Conservation (phyloP, 192 early-diverging fungal species). For the Jimgerdemannia flammicorona region DNA sequence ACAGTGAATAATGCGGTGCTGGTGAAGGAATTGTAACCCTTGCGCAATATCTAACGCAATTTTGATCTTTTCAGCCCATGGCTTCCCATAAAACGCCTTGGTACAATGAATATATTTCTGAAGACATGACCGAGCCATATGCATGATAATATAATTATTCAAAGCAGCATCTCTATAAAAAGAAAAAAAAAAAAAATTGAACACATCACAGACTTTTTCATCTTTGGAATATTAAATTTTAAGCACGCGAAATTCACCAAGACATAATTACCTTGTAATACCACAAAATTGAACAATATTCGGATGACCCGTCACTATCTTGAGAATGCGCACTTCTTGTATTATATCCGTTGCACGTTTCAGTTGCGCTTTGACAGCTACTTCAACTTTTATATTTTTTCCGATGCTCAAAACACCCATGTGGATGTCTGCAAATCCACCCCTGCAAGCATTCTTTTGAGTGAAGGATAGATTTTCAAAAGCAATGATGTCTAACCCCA, state of each 20-base stretch:
- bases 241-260: neutral
- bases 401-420: neutral
- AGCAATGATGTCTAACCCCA: neutral
- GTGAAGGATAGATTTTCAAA: neutral
- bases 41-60: neutral
- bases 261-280: neutral
- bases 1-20: neutral
- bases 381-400: neutral
- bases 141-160: neutral
- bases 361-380: neutral
- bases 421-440: neutral
- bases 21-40: neutral
- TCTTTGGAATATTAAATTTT: neutral
- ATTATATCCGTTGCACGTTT: neutral
- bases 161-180: neutral
- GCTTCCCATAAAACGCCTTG: neutral
- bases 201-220: neutral
- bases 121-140: neutral
- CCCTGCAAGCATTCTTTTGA: neutral
- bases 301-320: neutral
- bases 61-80: neutral
- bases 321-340: neutral
- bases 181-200: neutral
- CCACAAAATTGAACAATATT: neutral
- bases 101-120: neutral